Evolutionary conservation across 139 green algal genomes (phyloP), one percentile per base, ranked within the genome.

Genomic region (Zygnema cylindricum): DNA sequence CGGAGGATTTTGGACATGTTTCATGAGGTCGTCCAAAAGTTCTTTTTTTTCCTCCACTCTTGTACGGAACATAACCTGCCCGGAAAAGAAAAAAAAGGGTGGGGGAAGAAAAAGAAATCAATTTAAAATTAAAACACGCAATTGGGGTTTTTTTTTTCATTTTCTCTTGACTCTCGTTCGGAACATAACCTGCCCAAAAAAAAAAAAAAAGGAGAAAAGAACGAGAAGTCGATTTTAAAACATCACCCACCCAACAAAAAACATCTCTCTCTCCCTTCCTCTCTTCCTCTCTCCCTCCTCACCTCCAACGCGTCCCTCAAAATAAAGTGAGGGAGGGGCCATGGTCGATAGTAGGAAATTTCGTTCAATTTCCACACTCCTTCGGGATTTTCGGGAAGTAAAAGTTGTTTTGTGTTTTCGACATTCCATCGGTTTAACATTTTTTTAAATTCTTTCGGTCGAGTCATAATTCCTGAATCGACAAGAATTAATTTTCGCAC

Each of bases 391-490:
- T 86, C 21, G 21, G 82, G 42, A 42, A 88, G 82, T 43, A 88
- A 43, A n/a, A 88, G 82, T 42, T 88, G 32, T 43, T 63, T 43
- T 2, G 49, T 86, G 82, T 86, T 16, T 25, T 16, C 32, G 42
- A 88, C 82, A 21, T 43, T 42, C 69, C 82, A 88, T n/a, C 69
- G 21, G 1, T 73, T 2, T 32, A 89, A 55, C 84, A 89, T 35
- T 0, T 23, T 69, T 87, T 88, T 23, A 1, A 43, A 88, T 54
- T 89, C 84, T 33, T 57, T 75, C 30, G 41, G 38, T 25, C 38
- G 69, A 71, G 69, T 86, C 25, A 87, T 30, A 0, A 84, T 1
- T n/a, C 84, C 84, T 1, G 84, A 89, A 38, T 77, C 84, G 32
- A 75, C 69, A 1, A 89, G 41, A 23, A 55, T 25, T 39, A 89